Base-by-base conservation (phyloP, 2,329 filamentous ascomycete species). In the Cladosporium sp. region DNA sequence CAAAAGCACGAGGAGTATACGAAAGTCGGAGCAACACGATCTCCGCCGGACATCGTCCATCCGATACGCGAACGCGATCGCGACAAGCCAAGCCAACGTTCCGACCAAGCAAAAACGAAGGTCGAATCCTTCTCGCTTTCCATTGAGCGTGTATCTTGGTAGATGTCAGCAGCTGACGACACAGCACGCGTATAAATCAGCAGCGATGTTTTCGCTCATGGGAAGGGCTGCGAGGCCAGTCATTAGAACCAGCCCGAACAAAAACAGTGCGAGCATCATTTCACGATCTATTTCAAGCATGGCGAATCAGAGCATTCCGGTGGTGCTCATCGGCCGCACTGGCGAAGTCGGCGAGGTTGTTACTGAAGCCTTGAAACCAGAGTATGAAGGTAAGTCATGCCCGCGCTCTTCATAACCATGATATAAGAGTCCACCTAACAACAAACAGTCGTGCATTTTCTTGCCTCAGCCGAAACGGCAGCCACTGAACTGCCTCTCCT, bases 301-400 rank as follows among this genome's bases (percentile, higher is more conserved):
- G 58, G 28, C 43, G 4, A 34, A 34, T 8, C 39, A 60, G 6
- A 26, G 39, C 2, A 60, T 25, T 8, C 58, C 58, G 16, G 14
- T 60, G 3, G 43, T 60, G 23, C 26, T 60, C 18, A 23, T 60
- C 28, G 58, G 58, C 39, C 43, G 46, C 18, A 49, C 58, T 8
- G 21, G 26, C 10, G 39, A 49, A 10, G 43, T 60, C 10, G 58
- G 58, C n/a, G 25, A 13, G 3, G 14, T 21, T 16, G 28, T 60
- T 14, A 34, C 28, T 5, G 58, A 60, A n/a, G 58, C 58, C 2
- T 5, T 60, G 18, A 36, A 60, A 2, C 58, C 58, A 5, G 58
- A 60, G 13, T 49, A 49, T 25, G 58, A 60, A 60, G 58, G 58
- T 60, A 3, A 34, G 43, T 49, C n/a, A 16, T 36, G 18, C 23